phyloP scores from a whole-genome alignment of 1,139 yeast species.

The Geotrichum australiense region DNA sequence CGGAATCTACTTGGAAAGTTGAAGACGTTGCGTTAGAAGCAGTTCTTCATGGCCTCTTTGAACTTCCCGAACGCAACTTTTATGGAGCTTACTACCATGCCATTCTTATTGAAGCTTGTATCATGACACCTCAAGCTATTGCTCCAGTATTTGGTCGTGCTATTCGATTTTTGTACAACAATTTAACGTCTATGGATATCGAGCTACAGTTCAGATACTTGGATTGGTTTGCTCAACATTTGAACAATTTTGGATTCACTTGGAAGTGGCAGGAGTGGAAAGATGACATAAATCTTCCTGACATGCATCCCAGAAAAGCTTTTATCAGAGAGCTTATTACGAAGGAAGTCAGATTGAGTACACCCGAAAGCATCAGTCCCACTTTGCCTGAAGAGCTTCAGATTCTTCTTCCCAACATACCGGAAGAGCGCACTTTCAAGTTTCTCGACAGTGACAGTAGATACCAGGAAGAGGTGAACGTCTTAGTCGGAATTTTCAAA shows the following conservation, averaged over 20 bases:
- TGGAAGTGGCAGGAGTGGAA: conserved; percentile 99
- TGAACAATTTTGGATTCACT: conserved; percentile 87
- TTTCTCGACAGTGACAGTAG: conserved; percentile 32
- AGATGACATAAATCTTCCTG: conserved; percentile 26
- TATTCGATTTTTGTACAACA: conserved; percentile 70
- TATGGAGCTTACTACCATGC: conserved; percentile 57
- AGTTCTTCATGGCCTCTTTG: conserved; percentile 68
- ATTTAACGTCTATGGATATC: conserved; percentile 62
- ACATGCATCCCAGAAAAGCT: conserved; percentile 64
- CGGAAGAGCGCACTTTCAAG: conserved; percentile 44
- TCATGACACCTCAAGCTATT: conserved; percentile 76
- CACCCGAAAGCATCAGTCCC: conserved; percentile 62
- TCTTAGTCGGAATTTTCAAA: conserved; percentile 30
- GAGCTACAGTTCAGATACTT: conserved; percentile 67
- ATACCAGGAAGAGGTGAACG: conserved; percentile 36
- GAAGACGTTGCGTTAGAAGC: conserved; percentile 89
- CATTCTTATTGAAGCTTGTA: conserved; percentile 83
- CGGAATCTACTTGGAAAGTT: conserved; percentile 65
- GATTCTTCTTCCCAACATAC: conserved; percentile 43
- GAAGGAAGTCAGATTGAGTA: conserved; percentile 73
- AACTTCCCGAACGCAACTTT: conserved; percentile 44
- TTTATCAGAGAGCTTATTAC: conserved; percentile 74
- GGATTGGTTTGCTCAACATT: conserved; percentile 92
- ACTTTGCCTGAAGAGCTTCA: conserved; percentile 73
- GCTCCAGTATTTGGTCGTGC: conserved; percentile 97